These are phyloP conservation scores for Beauveria rudraprayagi DNA, from an alignment of 2,329 filamentous ascomycete species.

Conservation along the genomic window DNA sequence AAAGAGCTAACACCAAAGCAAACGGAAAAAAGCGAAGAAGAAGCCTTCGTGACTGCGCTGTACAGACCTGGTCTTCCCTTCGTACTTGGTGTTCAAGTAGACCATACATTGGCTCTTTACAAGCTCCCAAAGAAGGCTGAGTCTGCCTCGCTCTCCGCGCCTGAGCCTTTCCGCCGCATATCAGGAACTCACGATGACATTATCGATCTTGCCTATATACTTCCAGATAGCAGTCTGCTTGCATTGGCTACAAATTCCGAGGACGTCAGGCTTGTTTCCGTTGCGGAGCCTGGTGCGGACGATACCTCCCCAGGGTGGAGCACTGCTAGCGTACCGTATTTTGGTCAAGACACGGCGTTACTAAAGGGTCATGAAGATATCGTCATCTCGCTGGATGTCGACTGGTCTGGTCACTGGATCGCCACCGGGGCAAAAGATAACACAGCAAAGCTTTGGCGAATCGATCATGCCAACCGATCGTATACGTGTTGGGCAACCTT, in stretches of 20 bases:
- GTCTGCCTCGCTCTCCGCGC: conserved; percentile 27
- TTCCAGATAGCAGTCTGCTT: conserved; percentile 70
- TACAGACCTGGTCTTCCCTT: conserved; percentile 58
- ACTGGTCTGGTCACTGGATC: conserved; percentile 97
- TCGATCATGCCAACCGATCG: conserved; percentile 67
- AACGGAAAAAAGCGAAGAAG: conserved; percentile 47
- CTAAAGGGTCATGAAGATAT: conserved; percentile 92
- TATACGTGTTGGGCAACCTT: conserved; percentile 77
- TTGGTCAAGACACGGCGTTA: conserved; percentile 80
- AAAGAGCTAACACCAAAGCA: conserved; percentile 74
- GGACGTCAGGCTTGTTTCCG: conserved; percentile 79
- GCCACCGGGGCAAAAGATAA: conserved; percentile 97
- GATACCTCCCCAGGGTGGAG: conserved; percentile 17
- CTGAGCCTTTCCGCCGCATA: conserved; percentile 62
- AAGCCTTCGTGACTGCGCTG: conserved; percentile 64
- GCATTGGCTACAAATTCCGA: conserved; percentile 94
- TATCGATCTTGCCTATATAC: conserved; percentile 84
- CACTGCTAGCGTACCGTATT: conserved; percentile 46
- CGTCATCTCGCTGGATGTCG: conserved; percentile 85
- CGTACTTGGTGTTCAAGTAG: conserved; percentile 75
- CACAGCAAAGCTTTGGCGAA: conserved; percentile 79
- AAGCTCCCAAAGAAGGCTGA: conserved; percentile 34
- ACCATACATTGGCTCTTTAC: conserved; percentile 80
- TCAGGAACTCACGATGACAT: conserved; percentile 97
- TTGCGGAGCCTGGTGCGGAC: conserved; percentile 34